These are phyloP conservation scores for Crotalaria pallida DNA, from an alignment of 306 rosid species.

Conservation along the genomic window DNA sequence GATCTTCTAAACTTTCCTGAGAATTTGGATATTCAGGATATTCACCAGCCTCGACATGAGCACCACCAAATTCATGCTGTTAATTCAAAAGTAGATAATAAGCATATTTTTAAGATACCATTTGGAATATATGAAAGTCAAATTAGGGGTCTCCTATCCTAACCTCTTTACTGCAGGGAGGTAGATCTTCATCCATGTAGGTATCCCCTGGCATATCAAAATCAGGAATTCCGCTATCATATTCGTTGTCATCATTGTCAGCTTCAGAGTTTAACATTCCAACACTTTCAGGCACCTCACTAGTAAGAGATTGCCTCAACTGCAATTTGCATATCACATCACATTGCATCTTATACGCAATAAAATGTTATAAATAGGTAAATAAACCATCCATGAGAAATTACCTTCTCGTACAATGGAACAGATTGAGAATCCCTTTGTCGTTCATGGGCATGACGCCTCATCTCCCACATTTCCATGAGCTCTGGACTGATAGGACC, in stretches of 20 bases:
- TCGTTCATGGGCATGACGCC: constrained; percentile 29
- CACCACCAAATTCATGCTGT: constrained; percentile 48
- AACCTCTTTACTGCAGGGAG: constrained; percentile 47
- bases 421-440: constrained; percentile 41
- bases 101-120: constrained; percentile 20
- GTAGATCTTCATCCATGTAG: constrained; percentile 55
- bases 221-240: constrained; percentile 45
- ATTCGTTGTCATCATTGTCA: constrained; percentile 46
- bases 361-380: background rate
- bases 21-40: constrained; percentile 47
- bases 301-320: constrained; percentile 69
- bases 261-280: constrained; percentile 35
- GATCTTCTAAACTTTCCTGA: constrained; percentile 73
- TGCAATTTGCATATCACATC: constrained; percentile 35
- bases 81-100: constrained; percentile 20
- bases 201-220: constrained; percentile 39
- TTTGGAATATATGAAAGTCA: constrained; percentile 7
- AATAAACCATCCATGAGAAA: background rate
- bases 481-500: constrained; percentile 85
- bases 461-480: constrained; percentile 54
- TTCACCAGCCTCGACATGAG: constrained; percentile 43
- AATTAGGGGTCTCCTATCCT: constrained; percentile 20
- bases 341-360: constrained; percentile 3
- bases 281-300: constrained; percentile 42
- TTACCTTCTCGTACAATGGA: constrained; percentile 69